Evolutionary conservation across 2,329 filamentous ascomycete genomes (phyloP).

Genomic region (Alternaria sp.): DNA sequence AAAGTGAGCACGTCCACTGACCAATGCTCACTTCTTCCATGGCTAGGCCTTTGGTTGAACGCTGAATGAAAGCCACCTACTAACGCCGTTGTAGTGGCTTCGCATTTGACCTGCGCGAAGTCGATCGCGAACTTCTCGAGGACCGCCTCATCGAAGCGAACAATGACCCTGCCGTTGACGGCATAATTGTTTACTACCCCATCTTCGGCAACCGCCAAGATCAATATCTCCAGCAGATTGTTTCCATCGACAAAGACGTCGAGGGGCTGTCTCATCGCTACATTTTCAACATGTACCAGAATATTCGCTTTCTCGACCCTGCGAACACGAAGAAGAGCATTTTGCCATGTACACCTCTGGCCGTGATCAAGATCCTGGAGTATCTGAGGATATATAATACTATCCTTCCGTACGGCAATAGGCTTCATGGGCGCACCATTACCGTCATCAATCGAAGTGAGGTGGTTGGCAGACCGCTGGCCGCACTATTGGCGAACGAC

Average conservation of each 20-base stretch:
- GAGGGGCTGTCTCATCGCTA: constrained; percentile 93
- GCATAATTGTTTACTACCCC: constrained; percentile 97
- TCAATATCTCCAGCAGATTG: constrained; percentile 94
- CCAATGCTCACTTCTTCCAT: neutral
- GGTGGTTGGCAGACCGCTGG: constrained; percentile 91
- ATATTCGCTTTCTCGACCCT: constrained; percentile 91
- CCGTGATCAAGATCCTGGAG: constrained; percentile 96
- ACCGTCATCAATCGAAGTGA: constrained; percentile 97
- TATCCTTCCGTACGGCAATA: constrained; percentile 89
- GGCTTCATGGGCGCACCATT: constrained; percentile 90
- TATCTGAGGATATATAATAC: constrained; percentile 96
- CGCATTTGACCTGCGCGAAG: constrained; percentile 81
- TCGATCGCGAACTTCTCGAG: constrained; percentile 88
- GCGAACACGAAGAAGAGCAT: constrained; percentile 85
- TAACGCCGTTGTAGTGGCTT: constrained; percentile 72
- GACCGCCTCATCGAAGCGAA: constrained; percentile 88
- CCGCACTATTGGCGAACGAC: constrained; percentile 93
- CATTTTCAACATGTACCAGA: constrained; percentile 99
- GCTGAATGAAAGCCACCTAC: neutral
- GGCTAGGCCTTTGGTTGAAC: neutral
- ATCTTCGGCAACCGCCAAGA: constrained; percentile 93
- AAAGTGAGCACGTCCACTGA: constrained; percentile 71
- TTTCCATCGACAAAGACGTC: constrained; percentile 89
- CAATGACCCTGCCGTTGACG: constrained; percentile 77
- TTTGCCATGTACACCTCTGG: constrained; percentile 92